Percentiles rank a stretch among this genome's conserved stretches.
phyloP scores from a whole-genome alignment of 208 protist species.

The Naegleria lovaniensis region DNA sequence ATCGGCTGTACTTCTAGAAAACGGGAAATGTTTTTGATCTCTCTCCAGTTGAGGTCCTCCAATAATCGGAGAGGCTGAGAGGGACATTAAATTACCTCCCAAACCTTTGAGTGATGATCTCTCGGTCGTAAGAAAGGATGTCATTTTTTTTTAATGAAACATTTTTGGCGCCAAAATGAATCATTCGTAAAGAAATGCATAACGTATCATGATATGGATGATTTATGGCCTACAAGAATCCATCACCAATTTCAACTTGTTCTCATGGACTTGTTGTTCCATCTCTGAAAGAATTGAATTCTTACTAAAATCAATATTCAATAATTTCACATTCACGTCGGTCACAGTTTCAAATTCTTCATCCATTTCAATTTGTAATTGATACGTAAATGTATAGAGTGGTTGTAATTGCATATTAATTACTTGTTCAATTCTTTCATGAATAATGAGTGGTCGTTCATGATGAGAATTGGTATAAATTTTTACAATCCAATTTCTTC shows the following conservation, averaged over 20 bases:
- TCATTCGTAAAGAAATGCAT: no score
- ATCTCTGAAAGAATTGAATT: no score
- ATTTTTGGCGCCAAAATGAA: no score
- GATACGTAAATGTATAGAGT: not conserved
- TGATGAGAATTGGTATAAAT: not conserved
- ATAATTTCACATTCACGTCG: not conserved
- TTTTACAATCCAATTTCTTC: not conserved
- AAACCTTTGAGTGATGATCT: not conserved
- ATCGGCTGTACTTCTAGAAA: not conserved
- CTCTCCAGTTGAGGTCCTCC: not conserved
- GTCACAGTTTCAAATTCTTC: not conserved
- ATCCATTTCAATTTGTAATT: conserved; percentile 1
- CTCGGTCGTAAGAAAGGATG: no score
- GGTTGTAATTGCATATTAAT: not conserved
- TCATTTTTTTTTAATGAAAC: no score
- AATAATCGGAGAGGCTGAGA: not conserved
- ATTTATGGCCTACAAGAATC: no score
- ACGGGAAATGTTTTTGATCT: not conserved
- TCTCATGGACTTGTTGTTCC: no score
- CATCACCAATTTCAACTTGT: no score
- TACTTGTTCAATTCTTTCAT: not conserved
- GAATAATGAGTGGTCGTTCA: not conserved
- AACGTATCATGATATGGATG: no score
- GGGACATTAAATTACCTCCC: not conserved
- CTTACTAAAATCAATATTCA: not conserved